Percentiles rank a stretch among this genome's conserved stretches.
phyloP scores from a whole-genome alignment of 441 rosid genomes.

The Melastoma candidum region DNA sequence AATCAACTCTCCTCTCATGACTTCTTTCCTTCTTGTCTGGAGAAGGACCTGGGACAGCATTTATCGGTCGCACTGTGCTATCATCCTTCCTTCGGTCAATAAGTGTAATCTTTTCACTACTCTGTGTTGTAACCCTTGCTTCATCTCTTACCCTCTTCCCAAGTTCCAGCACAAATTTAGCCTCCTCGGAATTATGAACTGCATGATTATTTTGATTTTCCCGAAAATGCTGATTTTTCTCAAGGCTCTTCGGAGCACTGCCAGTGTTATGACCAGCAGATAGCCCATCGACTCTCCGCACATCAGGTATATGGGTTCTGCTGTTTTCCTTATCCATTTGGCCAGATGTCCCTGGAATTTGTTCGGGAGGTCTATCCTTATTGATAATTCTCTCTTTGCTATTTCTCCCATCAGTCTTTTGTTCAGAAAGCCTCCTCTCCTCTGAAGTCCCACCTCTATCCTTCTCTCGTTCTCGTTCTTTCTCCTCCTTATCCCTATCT shows the following conservation, averaged over 20 bases:
- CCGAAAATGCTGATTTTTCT: not conserved
- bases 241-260: not conserved
- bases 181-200: constrained; percentile 1
- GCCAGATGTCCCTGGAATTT: constrained; percentile 20
- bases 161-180: constrained; percentile 11
- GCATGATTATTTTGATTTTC: constrained; percentile 5
- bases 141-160: constrained; percentile 13
- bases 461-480: constrained; percentile 23
- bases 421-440: constrained; percentile 29
- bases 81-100: constrained; percentile 11
- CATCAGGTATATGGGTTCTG: constrained; percentile 5
- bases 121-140: not conserved
- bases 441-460: constrained; percentile 21
- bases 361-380: constrained; percentile 6
- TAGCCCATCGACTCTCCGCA: constrained; percentile 4
- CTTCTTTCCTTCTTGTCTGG: constrained; percentile 9
- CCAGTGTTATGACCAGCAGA: constrained; percentile 1
- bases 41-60: constrained; percentile 6
- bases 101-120: constrained; percentile 1
- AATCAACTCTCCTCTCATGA: constrained; percentile 10
- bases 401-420: constrained; percentile 17
- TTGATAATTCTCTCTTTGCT: constrained; percentile 18
- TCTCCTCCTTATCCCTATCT: constrained; percentile 34
- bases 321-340: constrained; percentile 2
- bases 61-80: constrained; percentile 1